Base-by-base conservation (phyloP, 1,284 basidiomycete genomes). In the Puccinia novopanici region DNA sequence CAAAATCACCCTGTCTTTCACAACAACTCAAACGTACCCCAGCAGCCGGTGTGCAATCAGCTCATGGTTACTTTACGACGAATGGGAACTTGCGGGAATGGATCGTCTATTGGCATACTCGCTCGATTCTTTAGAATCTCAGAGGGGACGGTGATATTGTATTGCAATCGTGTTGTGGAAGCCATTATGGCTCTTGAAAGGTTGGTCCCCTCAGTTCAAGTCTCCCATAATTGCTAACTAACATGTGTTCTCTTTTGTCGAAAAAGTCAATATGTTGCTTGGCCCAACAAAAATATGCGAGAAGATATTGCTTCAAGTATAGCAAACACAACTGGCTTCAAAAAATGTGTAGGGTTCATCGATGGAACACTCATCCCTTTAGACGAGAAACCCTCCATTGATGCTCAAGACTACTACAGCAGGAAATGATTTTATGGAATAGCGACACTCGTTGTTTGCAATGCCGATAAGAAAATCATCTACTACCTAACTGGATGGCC, bases 401-500 rank as follows among this genome's bases (percentile, higher is more conserved):
- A 30, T 17, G 4, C 40, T 4, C 30, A 72, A 10, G 68, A 72
- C 40, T 72, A 72, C 27, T 72, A 52, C 24, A 30, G 45, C 8
- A 4, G 48, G 17, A 72, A 72, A 34, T n/a, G 19, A 1, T 72
- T 34, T 9, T 72, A 72, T 19, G 68, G 45, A 0, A 27, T 27
- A 15, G 52, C 45, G 3, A 52, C 52, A 0, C 27, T 72, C 22
- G 45, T 72, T 22, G 68, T 72, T 15, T 72, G 45, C 19, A 42
- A 71, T 8, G 1, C n/a, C 3, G n/a, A 71, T n/a, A 45, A 48
- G 6, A 8, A 37, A 2, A 48, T 72, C 9, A 52, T 48, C 24
- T 71, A 45, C 30, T 71, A 70, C n/a, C 42, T 45, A 13, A 9
- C 50, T 1, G 68, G 68, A 37, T 71, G 68, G 68, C 52, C 45